Evolutionary conservation across 371 early-diverging fungal genomes (phyloP).

Genomic region (Mucor velutinosus): DNA sequence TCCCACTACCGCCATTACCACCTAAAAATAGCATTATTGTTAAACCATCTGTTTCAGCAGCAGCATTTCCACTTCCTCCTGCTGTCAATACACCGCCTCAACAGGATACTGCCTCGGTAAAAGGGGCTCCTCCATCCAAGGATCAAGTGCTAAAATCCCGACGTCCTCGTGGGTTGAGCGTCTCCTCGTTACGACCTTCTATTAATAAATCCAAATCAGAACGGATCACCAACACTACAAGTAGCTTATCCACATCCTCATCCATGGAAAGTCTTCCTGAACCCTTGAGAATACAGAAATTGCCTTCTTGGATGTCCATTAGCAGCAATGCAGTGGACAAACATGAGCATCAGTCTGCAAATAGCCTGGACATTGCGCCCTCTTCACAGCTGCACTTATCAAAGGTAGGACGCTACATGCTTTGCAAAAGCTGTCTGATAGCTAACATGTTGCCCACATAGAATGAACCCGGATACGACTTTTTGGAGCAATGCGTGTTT

Average conservation of each 20-base stretch:
- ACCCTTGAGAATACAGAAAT: background rate
- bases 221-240: background rate
- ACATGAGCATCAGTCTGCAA: background rate
- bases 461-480: slow-evolving; percentile 62
- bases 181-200: slow-evolving; percentile 31
- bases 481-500: slow-evolving; percentile 63
- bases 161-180: slow-evolving; percentile 38
- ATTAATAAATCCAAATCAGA: slow-evolving; percentile 20
- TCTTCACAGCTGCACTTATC: background rate
- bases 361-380: background rate
- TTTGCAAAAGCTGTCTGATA: background rate
- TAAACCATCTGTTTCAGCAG: slow-evolving; percentile 10
- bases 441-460: background rate
- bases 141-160: slow-evolving; percentile 14
- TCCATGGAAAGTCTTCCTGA: slow-evolving; percentile 15
- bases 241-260: background rate
- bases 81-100: slow-evolving; percentile 1
- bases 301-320: slow-evolving; percentile 29
- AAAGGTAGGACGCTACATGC: background rate
- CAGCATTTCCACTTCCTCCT: slow-evolving; percentile 10
- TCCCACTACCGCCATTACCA: slow-evolving; percentile 9
- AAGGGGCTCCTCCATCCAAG: background rate
- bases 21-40: slow-evolving; percentile 3
- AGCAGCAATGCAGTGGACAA: background rate
- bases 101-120: background rate